These are phyloP conservation scores for Leptographium lundbergii DNA, from an alignment of 2,329 filamentous ascomycete genomes.

Conservation along the genomic window DNA sequence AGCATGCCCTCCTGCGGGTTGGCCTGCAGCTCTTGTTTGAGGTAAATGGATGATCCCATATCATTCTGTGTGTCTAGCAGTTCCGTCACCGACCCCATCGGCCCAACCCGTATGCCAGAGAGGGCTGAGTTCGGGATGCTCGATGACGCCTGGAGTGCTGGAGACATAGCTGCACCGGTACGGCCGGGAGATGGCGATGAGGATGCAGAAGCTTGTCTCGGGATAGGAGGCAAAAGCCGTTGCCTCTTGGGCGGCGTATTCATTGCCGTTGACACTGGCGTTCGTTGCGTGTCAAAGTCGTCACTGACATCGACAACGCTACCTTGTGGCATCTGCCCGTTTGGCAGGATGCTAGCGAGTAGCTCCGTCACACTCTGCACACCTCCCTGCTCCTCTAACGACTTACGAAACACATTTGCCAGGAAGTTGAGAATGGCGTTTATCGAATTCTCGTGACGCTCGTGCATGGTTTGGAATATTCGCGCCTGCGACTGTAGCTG, in stretches of 20 bases:
- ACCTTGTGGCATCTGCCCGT: slow-evolving; percentile 38
- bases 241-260: slow-evolving; percentile 38
- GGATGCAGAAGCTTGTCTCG: slow-evolving; percentile 11
- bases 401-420: slow-evolving; percentile 91
- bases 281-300: slow-evolving; percentile 40
- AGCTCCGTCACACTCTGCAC: slow-evolving; percentile 72
- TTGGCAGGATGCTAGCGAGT: slow-evolving; percentile 62
- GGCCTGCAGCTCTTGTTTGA: slow-evolving; percentile 43
- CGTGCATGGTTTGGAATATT: slow-evolving; percentile 82
- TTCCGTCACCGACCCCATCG: slow-evolving; percentile 46
- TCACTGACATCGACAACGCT: slow-evolving; percentile 46
- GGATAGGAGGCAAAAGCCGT: slow-evolving; percentile 42
- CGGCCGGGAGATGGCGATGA: not conserved
- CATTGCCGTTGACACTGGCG: slow-evolving; percentile 20
- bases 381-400: slow-evolving; percentile 69
- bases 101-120: not conserved
- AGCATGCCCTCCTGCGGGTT: slow-evolving; percentile 51
- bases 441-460: slow-evolving; percentile 96
- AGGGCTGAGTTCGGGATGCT: not conserved
- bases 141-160: not conserved
- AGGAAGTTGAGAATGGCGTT: slow-evolving; percentile 97
- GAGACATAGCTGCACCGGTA: not conserved
- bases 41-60: slow-evolving; percentile 30
- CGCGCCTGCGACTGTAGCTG: slow-evolving; percentile 79
- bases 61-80: slow-evolving; percentile 40